Base-by-base conservation (phyloP, 768 basidiomycete species). In the Kockovaella imperatae region DNA sequence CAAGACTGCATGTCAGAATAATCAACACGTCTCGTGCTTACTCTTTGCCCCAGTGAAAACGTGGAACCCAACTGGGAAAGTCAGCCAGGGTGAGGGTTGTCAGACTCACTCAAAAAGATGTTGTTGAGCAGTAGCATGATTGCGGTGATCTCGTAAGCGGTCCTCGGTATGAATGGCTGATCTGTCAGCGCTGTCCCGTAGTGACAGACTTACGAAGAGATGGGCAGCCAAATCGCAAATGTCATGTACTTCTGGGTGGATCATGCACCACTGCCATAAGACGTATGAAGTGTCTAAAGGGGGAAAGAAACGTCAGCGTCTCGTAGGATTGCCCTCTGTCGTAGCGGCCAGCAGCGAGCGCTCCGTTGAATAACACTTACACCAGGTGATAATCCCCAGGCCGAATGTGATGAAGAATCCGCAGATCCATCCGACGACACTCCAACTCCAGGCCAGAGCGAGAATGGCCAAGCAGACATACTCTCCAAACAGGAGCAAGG, bases 81-180 rank as follows among this genome's bases (percentile, higher is more conserved):
- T 5, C 26, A 10, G n/a, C 8, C 15, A 36, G 35, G 38, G 5
- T 17, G 34, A 44, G 30, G 23, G 23, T 8, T 26, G 36, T 30
- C 15, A 24, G 35, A 50, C 54, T 57, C 42, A 63, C 45, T 59
- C 5, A 59, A 35, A 67, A 78, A 78, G 15, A 76, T 76, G 59
- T 79, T 80, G 67, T 80, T 80, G 35, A 77, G 62, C 39, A 79
- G 65, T 59, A 80, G 76, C 69, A 80, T 77, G 25, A 77, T 64
- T 3, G 74, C 75, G 1, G 78, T 78, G 26, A 74, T 53, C 42
- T 79, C 77, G 63, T 77, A 79, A 2, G 77, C 78, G 36, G 73
- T 49, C 34, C 75, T 53, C 0, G 77, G 77, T 28, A 77, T 74
- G 10, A 75, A 74, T 43, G 77, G 78, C 52, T 53, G 28, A n/a